These are phyloP conservation scores for Russula vinacea DNA, from an alignment of 768 basidiomycete species.

Conservation along the genomic window DNA sequence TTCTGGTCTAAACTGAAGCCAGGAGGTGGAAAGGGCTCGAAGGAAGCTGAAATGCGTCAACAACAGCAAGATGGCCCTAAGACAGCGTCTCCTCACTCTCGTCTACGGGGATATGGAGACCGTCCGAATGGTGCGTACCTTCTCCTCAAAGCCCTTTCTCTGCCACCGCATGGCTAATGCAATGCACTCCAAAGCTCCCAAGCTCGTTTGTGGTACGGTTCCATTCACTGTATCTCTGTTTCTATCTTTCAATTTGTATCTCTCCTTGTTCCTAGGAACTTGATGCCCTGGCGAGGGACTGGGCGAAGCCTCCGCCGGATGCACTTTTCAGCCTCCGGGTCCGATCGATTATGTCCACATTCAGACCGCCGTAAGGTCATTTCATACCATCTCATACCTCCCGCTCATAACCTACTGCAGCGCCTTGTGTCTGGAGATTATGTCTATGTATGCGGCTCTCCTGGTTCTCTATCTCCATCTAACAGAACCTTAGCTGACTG, in stretches of 20 bases:
- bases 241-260: conserved; percentile 10
- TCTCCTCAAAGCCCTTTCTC: background rate
- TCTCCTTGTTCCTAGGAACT: conserved; percentile 56
- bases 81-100: conserved; percentile 76
- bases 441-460: conserved; percentile 60
- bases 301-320: conserved; percentile 84
- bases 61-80: conserved; percentile 59
- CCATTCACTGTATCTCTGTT: background rate
- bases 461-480: conserved; percentile 21
- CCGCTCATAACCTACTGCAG: conserved; percentile 39
- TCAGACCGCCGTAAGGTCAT: conserved; percentile 65
- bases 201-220: conserved; percentile 56
- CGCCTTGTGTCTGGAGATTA: conserved; percentile 78
- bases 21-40: conserved; percentile 37
- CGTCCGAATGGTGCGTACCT: conserved; percentile 56
- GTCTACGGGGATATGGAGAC: conserved; percentile 86
- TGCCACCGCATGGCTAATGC: conserved; percentile 8
- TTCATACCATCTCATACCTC: conserved; percentile 5
- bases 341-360: conserved; percentile 86
- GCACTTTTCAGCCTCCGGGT: conserved; percentile 72
- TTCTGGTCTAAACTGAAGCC: conserved; percentile 69
- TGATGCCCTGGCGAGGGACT: conserved; percentile 74
- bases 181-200: conserved; percentile 52
- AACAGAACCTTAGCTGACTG: conserved; percentile 53
- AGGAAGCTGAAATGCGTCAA: conserved; percentile 59